These are phyloP conservation scores for Rutstroemia sp. DNA, from an alignment of 2,329 filamentous ascomycete genomes.

Conservation along the genomic window DNA sequence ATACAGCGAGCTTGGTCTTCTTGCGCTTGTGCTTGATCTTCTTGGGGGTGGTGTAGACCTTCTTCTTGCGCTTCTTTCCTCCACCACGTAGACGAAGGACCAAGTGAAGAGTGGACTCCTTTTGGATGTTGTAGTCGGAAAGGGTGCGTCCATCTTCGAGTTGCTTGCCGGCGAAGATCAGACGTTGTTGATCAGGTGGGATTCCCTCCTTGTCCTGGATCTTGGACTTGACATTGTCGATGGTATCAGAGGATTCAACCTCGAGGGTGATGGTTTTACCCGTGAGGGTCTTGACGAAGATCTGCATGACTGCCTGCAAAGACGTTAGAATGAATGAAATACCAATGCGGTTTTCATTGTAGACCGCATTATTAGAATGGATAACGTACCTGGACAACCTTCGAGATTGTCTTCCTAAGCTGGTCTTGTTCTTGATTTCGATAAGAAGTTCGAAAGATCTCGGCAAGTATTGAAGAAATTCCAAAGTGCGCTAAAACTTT, in stretches of 20 bases:
- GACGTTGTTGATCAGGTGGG: slow-evolving; percentile 95
- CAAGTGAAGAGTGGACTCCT: slow-evolving; percentile 97
- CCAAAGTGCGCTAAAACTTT: slow-evolving; percentile 5
- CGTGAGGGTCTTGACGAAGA: slow-evolving; percentile 74
- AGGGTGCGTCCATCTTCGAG: slow-evolving; percentile 99
- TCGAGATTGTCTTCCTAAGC: slow-evolving; percentile 29
- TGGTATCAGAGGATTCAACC: slow-evolving; percentile 99
- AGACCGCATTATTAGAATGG: background rate
- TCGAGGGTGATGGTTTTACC: slow-evolving; percentile 99
- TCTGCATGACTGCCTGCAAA: slow-evolving; percentile 40
- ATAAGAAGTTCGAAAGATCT: slow-evolving; percentile 8
- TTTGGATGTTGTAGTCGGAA: slow-evolving; percentile 99
- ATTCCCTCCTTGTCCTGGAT: slow-evolving; percentile 99
- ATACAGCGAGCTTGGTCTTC: slow-evolving; percentile 99
- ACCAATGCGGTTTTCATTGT: no score
- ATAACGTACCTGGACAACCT: slow-evolving; percentile 27
- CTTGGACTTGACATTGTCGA: slow-evolving; percentile 99
- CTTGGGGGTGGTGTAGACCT: slow-evolving; percentile 99
- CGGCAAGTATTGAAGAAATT: background rate
- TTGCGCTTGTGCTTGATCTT: slow-evolving; percentile 99
- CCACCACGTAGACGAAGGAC: slow-evolving; percentile 98
- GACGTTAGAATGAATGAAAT: background rate
- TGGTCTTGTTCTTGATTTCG: slow-evolving; percentile 3
- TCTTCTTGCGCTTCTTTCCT: slow-evolving; percentile 99
- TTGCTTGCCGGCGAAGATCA: slow-evolving; percentile 99